These are phyloP conservation scores for Cicer cuneatum DNA, from an alignment of 306 rosid species.

Conservation along the genomic window DNA sequence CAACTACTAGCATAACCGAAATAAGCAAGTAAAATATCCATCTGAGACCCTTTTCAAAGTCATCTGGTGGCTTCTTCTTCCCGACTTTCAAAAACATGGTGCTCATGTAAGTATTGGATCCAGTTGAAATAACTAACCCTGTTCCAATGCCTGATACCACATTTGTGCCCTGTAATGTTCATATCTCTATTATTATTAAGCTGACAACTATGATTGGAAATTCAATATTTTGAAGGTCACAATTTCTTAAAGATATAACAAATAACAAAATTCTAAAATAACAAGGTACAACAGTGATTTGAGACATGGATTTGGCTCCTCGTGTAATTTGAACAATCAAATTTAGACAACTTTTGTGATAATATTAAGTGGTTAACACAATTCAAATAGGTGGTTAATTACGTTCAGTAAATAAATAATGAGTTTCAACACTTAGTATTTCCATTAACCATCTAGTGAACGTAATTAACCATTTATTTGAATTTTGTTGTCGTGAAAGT, in stretches of 20 bases:
- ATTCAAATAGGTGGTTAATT: too few species aligned
- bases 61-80: conserved; percentile 72
- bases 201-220: conserved; percentile 2
- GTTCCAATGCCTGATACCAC: conserved; percentile 82
- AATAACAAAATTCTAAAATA: too few species aligned
- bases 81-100: conserved; percentile 82
- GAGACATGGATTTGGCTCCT: too few species aligned
- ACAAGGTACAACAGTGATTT: too few species aligned
- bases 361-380: too few species aligned
- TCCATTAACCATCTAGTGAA: too few species aligned
- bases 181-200: neutral
- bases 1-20: conserved; percentile 71
- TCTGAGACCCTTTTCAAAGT: conserved; percentile 71
- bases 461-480: too few species aligned
- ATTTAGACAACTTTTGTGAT: too few species aligned
- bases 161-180: conserved; percentile 74
- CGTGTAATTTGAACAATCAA: too few species aligned
- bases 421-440: too few species aligned
- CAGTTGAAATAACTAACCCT: conserved; percentile 79
- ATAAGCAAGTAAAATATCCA: conserved; percentile 70
- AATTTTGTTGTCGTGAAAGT: too few species aligned
- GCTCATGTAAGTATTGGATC: conserved; percentile 85
- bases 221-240: neutral
- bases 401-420: too few species aligned
- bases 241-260: neutral